A percentile compares a stretch with the other conserved stretches of the same genome.
Conservation (phyloP, 768 basidiomycete genomes). For the Kwoniella europaea region DNA sequence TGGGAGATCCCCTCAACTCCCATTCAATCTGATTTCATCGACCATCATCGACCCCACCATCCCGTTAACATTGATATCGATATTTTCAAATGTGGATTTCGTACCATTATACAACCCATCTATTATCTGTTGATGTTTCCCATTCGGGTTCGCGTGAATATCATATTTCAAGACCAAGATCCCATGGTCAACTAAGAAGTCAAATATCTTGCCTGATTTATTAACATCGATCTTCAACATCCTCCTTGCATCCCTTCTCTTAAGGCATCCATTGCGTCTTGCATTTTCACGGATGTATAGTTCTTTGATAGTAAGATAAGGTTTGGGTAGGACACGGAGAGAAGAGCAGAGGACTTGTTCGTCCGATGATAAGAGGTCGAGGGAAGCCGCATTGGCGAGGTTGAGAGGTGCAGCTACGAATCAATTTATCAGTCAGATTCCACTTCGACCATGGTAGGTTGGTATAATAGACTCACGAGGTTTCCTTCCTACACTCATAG, state of each 20-base stretch:
- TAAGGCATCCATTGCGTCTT: slow-evolving; percentile 81
- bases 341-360: slow-evolving; percentile 88
- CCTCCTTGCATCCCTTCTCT: slow-evolving; percentile 82
- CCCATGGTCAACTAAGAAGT: slow-evolving; percentile 85
- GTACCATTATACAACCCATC: slow-evolving; percentile 10
- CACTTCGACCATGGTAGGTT: neutral
- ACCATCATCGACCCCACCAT: slow-evolving; percentile 8
- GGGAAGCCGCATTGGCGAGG: slow-evolving; percentile 83
- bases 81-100: slow-evolving; percentile 5
- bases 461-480: slow-evolving; percentile 30
- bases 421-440: neutral
- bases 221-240: slow-evolving; percentile 91
- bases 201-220: slow-evolving; percentile 90
- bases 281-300: slow-evolving; percentile 92
- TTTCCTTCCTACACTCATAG: slow-evolving; percentile 21
- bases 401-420: slow-evolving; percentile 68
- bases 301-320: slow-evolving; percentile 95
- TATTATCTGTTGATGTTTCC: slow-evolving; percentile 29
- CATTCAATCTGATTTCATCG: slow-evolving; percentile 26
- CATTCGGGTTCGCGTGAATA: slow-evolving; percentile 25
- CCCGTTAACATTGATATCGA: slow-evolving; percentile 2
- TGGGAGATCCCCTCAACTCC: neutral
- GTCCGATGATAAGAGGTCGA: slow-evolving; percentile 84
- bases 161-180: slow-evolving; percentile 52
- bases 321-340: slow-evolving; percentile 89